Conservation (phyloP, 2,329 filamentous ascomycete species). For the Colletotrichum agaves region DNA sequence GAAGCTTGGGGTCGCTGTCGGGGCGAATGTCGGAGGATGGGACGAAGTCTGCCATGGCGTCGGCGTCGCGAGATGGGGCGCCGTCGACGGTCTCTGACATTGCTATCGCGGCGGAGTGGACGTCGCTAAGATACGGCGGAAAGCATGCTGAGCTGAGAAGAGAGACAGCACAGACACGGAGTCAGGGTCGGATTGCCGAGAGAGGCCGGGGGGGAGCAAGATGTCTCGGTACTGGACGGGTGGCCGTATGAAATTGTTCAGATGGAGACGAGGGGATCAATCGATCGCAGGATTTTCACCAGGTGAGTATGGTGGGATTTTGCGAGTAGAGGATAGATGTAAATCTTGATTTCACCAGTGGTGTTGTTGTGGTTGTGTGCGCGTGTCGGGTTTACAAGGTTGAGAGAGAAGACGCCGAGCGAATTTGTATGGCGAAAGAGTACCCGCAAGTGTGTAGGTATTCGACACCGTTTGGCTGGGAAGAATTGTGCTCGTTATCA, state of each 20-base stretch:
- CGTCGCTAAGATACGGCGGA: slow-evolving; percentile 13
- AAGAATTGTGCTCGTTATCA: slow-evolving; percentile 5
- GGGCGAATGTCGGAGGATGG: slow-evolving; percentile 22
- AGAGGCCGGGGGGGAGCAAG: slow-evolving; percentile 6
- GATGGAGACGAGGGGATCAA: background rate
- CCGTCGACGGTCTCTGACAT: slow-evolving; percentile 34
- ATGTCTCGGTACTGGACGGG: slow-evolving; percentile 7
- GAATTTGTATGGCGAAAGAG: background rate
- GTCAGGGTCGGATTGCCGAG: slow-evolving; percentile 1
- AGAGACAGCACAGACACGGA: slow-evolving; percentile 15
- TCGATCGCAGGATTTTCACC: background rate
- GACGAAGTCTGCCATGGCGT: slow-evolving; percentile 37
- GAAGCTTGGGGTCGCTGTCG: slow-evolving; percentile 51
- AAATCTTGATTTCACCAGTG: background rate
- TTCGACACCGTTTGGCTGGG: background rate
- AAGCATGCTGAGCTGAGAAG: slow-evolving; percentile 33
- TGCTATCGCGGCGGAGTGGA: slow-evolving; percentile 31
- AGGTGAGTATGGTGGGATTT: background rate
- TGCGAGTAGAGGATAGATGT: slow-evolving; percentile 20
- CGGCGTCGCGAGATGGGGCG: slow-evolving; percentile 21
- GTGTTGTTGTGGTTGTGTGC: slow-evolving; percentile 7
- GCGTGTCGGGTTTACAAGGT: slow-evolving; percentile 18
- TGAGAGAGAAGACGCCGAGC: background rate
- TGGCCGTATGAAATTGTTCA: background rate
- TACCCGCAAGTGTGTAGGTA: background rate